These are phyloP conservation scores for Lentinula raphanica DNA, from an alignment of 768 basidiomycete species.

Conservation along the genomic window DNA sequence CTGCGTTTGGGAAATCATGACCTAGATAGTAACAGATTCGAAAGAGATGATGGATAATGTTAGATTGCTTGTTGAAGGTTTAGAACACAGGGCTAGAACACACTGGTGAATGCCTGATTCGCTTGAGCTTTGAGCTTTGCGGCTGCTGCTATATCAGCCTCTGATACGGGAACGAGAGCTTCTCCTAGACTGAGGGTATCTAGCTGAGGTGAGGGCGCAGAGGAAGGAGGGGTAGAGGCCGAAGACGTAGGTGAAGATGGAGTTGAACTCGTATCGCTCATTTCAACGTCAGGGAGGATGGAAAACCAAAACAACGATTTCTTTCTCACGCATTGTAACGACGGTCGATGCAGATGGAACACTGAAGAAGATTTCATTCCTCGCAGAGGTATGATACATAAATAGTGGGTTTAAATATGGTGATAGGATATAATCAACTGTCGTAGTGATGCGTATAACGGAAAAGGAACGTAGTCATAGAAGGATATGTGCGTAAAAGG, in stretches of 20 bases:
- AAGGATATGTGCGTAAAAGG: not conserved
- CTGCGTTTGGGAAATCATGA: slow-evolving; percentile 74
- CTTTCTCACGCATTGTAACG: not conserved
- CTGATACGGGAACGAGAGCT: slow-evolving; percentile 47
- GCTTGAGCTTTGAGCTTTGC: slow-evolving; percentile 74
- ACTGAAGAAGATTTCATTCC: not conserved
- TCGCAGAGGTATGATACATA: not conserved
- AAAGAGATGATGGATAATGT: not conserved
- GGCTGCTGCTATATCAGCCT: slow-evolving; percentile 66
- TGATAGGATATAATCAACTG: not conserved
- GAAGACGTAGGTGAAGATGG: slow-evolving; percentile 36
- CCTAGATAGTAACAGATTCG: slow-evolving; percentile 24
- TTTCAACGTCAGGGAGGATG: not conserved
- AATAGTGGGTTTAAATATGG: not conserved
- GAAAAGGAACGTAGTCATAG: not conserved
- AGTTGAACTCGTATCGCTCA: slow-evolving; percentile 19
- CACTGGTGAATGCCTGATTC: slow-evolving; percentile 81
- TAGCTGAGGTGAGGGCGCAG: slow-evolving; percentile 55
- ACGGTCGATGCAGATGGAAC: no score
- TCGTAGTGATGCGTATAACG: not conserved
- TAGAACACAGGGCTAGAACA: slow-evolving; percentile 9
- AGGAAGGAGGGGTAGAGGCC: slow-evolving; percentile 49
- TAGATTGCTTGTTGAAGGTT: not conserved
- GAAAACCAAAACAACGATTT: not conserved
- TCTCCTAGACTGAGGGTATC: slow-evolving; percentile 40